Evolutionary conservation across 164 flowering plant species (phyloP).

Genomic region (Dillenia turbinata): DNA sequence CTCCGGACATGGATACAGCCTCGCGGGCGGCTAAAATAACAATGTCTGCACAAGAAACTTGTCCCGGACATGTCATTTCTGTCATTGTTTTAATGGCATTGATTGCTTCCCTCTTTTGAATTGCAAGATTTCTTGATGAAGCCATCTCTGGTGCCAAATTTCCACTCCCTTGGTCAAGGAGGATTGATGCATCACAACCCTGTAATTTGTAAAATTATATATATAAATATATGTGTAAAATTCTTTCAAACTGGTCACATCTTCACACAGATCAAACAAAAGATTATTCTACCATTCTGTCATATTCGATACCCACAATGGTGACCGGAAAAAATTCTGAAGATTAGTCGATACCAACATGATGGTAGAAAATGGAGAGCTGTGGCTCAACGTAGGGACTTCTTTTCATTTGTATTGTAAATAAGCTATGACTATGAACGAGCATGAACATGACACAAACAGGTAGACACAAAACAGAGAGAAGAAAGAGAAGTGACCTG

Average conservation of each 20-base stretch:
- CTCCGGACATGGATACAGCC: constrained; percentile 42
- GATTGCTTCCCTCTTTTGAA: constrained; percentile 35
- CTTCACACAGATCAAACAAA: too few relatives aligned
- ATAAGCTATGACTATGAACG: too few relatives aligned
- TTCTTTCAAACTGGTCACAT: too few relatives aligned
- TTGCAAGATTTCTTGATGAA: constrained; percentile 38
- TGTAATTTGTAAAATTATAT: constrained; percentile 6
- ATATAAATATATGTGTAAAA: neutral
- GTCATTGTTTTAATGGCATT: constrained; percentile 29
- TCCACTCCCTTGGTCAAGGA: constrained; percentile 25
- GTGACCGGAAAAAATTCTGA: neutral
- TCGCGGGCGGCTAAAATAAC: constrained; percentile 49
- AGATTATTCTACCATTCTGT: too few relatives aligned
- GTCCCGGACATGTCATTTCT: constrained; percentile 40
- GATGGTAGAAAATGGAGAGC: neutral
- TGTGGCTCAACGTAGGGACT: too few relatives aligned
- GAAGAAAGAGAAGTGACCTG: constrained; percentile 32
- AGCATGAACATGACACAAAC: too few relatives aligned
- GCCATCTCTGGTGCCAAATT: constrained; percentile 23
- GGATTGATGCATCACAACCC: constrained; percentile 71
- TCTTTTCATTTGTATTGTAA: too few relatives aligned
- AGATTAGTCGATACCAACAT: neutral
- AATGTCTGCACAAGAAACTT: constrained; percentile 58
- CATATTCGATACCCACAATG: neutral
- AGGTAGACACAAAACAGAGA: neutral